Evolutionary conservation across 441 rosid genomes (phyloP).

Genomic region (Pelargonium fulgidum): DNA sequence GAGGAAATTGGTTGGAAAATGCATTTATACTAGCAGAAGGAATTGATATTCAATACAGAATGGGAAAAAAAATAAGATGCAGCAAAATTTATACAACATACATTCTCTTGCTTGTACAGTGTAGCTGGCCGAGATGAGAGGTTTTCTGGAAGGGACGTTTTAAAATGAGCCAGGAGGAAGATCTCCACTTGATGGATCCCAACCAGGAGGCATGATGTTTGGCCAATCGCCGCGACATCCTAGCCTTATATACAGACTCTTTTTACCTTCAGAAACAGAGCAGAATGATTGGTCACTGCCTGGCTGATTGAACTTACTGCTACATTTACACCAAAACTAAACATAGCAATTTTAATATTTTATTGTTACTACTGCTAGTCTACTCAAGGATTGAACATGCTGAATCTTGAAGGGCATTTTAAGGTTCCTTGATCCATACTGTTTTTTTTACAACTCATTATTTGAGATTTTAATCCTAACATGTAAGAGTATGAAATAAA

Average conservation of each 20-base stretch:
- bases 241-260: conserved; percentile 79
- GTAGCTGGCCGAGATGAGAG: neutral
- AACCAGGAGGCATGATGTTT: conserved; percentile 74
- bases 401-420: no score
- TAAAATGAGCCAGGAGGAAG: conserved; percentile 4
- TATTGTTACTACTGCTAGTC: no score
- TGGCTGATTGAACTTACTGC: neutral
- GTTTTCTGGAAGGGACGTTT: neutral
- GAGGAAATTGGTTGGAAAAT: neutral
- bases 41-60: neutral
- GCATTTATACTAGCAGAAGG: neutral
- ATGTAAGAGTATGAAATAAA: neutral
- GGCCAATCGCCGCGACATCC: conserved; percentile 94
- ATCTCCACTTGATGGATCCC: conserved; percentile 53
- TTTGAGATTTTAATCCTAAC: neutral
- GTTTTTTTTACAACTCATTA: no score
- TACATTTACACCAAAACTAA: neutral
- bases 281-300: neutral
- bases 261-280: conserved; percentile 50
- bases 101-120: conserved; percentile 7
- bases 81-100: conserved; percentile 7
- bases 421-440: neutral
- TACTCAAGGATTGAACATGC: no score
- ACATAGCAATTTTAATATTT: neutral
- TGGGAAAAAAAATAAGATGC: neutral